Evolutionary conservation across 495 filamentous ascomycete genomes (phyloP).

Genomic region (Hypomontagnella monticulosa): DNA sequence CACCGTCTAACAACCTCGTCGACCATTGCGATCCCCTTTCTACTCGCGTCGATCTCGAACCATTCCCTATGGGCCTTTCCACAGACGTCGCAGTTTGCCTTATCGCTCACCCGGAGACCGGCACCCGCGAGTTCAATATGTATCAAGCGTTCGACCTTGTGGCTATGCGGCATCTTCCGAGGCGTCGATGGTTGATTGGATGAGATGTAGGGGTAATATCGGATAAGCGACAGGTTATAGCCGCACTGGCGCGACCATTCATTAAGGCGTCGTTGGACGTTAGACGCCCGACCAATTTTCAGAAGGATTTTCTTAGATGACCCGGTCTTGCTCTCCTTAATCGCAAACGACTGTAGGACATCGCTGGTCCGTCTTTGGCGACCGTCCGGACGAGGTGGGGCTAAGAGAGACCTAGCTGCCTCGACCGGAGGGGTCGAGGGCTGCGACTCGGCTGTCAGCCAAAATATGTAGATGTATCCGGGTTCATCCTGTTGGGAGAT

Average conservation of each 20-base stretch:
- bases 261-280: conserved; percentile 89
- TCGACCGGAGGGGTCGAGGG: conserved; percentile 62
- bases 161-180: conserved; percentile 83
- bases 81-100: conserved; percentile 73
- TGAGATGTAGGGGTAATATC: conserved; percentile 88
- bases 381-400: conserved; percentile 54
- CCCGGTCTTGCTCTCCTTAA: conserved; percentile 38
- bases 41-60: conserved; percentile 88
- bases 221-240: conserved; percentile 82
- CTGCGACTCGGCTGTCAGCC: conserved; percentile 73
- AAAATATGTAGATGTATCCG: conserved; percentile 99
- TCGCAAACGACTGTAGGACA: conserved; percentile 67
- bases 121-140: conserved; percentile 84
- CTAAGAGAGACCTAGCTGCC: conserved; percentile 67
- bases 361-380: conserved; percentile 70
- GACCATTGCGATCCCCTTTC: conserved; percentile 74
- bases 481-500: conserved; percentile 80
- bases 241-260: conserved; percentile 95
- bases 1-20: conserved; percentile 89
- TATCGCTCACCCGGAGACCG: conserved; percentile 66
- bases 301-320: conserved; percentile 70
- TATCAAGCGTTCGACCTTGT: conserved; percentile 90
- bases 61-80: conserved; percentile 92
- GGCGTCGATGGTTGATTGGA: conserved; percentile 54
- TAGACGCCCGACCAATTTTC: conserved; percentile 91